phyloP scores from a whole-genome alignment of 441 rosid genomes.

The Sinapis alba region DNA sequence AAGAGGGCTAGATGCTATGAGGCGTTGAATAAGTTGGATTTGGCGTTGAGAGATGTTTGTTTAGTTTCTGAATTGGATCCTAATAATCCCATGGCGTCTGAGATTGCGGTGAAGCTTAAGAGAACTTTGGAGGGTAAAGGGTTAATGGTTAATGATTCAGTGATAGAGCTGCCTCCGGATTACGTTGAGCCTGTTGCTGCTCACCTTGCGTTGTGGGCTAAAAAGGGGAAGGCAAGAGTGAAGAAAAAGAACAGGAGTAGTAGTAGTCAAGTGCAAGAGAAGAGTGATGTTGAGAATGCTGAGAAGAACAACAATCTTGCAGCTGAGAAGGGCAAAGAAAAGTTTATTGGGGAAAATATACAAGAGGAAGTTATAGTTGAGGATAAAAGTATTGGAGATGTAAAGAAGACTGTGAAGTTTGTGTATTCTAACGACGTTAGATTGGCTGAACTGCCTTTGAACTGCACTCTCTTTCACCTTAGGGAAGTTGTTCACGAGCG shows the following conservation, averaged over 20 bases:
- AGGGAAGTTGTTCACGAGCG: constrained; percentile 63
- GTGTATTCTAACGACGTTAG: constrained; percentile 64
- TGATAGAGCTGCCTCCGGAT: constrained; percentile 58
- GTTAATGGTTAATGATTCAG: constrained; percentile 48
- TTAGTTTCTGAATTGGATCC: constrained; percentile 58
- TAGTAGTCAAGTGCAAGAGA: constrained; percentile 29
- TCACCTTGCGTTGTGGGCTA: constrained; percentile 39
- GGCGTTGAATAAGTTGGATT: constrained; percentile 65
- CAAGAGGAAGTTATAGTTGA: constrained; percentile 49
- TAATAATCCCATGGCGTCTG: constrained; percentile 60
- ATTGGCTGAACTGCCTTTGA: constrained; percentile 55
- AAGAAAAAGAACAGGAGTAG: constrained; percentile 41
- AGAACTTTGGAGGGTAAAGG: constrained; percentile 53
- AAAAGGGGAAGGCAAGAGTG: constrained; percentile 44
- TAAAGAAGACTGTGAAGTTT: constrained; percentile 57
- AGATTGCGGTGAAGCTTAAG: constrained; percentile 58
- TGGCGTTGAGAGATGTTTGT: constrained; percentile 60
- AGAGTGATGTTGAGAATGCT: constrained; percentile 25
- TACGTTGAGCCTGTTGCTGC: constrained; percentile 54
- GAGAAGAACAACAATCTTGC: constrained; percentile 19
- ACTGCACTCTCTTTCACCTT: constrained; percentile 60
- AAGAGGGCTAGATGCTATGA: constrained; percentile 76
- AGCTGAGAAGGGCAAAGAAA: constrained; percentile 38
- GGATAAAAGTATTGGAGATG: constrained; percentile 42
- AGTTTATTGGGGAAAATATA: constrained; percentile 37